Percentiles rank a stretch among this genome's conserved stretches.
Evolutionary conservation across 805 yeast species (phyloP).

Genomic region (Pichia occidentalis): DNA sequence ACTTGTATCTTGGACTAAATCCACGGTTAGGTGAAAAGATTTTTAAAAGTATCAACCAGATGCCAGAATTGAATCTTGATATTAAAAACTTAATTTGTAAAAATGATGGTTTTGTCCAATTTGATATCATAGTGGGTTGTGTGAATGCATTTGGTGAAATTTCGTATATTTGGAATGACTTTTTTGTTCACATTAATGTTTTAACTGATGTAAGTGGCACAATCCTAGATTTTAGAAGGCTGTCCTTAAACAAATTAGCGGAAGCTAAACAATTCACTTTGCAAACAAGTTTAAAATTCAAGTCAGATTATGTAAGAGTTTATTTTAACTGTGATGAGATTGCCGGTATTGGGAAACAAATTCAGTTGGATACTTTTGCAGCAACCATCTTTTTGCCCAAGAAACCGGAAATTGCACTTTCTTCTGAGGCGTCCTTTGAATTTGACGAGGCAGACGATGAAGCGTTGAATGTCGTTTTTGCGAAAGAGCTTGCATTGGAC

Average conservation of each 20-base stretch:
- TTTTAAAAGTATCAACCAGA: constrained; percentile 24
- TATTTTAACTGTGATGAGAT: constrained; percentile 35
- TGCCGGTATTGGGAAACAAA: constrained; percentile 24
- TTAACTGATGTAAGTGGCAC: constrained; percentile 23
- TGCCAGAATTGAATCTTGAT: constrained; percentile 34
- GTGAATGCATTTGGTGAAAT: constrained; percentile 18
- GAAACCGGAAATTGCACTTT: background rate
- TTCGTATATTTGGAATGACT: constrained; percentile 12
- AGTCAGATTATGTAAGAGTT: constrained; percentile 24
- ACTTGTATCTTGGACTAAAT: constrained; percentile 34
- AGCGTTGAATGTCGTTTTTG: constrained; percentile 23
- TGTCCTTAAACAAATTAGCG: constrained; percentile 25
- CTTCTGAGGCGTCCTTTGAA: constrained; percentile 3
- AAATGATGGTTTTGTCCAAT: constrained; percentile 22
- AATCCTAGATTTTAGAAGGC: constrained; percentile 40
- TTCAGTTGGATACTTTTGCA: constrained; percentile 2
- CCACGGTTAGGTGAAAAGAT: constrained; percentile 38
- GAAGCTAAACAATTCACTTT: constrained; percentile 25
- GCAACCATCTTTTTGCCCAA: background rate
- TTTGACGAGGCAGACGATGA: constrained; percentile 17
- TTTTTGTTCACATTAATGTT: constrained; percentile 10
- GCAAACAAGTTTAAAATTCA: constrained; percentile 16
- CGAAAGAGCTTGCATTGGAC: constrained; percentile 19
- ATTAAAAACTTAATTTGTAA: constrained; percentile 12
- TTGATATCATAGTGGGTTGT: constrained; percentile 30